phyloP scores from a whole-genome alignment of 805 yeast species.

The Sugiyamaella floridensis region DNA sequence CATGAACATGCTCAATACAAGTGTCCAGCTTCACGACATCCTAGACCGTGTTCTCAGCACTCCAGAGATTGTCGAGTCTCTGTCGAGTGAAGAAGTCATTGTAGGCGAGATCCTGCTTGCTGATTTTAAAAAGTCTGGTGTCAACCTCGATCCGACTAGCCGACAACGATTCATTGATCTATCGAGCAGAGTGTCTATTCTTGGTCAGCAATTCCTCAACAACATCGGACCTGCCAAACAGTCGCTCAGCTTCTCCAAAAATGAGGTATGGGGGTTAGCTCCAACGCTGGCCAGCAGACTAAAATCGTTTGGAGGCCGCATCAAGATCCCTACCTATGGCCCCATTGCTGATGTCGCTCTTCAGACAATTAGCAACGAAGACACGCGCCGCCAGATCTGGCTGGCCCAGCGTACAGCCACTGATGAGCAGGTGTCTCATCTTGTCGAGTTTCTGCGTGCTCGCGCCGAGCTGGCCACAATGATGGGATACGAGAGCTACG shows the following conservation, averaged over 20 bases:
- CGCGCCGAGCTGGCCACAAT: slow-evolving; percentile 66
- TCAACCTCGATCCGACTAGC: slow-evolving; percentile 60
- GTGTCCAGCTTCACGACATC: slow-evolving; percentile 58
- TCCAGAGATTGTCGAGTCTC: slow-evolving; percentile 30
- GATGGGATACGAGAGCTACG: slow-evolving; percentile 62
- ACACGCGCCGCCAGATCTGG: slow-evolving; percentile 67
- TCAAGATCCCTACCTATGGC: slow-evolving; percentile 54
- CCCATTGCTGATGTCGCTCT: slow-evolving; percentile 59
- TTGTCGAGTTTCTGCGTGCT: slow-evolving; percentile 54
- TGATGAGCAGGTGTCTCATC: slow-evolving; percentile 49
- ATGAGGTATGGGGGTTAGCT: slow-evolving; percentile 29
- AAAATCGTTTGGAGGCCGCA: slow-evolving; percentile 33
- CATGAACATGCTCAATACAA: slow-evolving; percentile 88
- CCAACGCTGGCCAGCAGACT: slow-evolving; percentile 26
- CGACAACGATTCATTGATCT: slow-evolving; percentile 65
- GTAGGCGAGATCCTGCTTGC: slow-evolving; percentile 75
- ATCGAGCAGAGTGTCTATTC: slow-evolving; percentile 71
- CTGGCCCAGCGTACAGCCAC: slow-evolving; percentile 61
- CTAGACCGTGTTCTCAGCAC: slow-evolving; percentile 49
- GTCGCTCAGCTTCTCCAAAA: slow-evolving; percentile 17
- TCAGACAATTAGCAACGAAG: slow-evolving; percentile 47
- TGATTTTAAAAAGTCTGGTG: slow-evolving; percentile 88
- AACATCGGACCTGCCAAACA: slow-evolving; percentile 33
- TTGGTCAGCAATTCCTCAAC: slow-evolving; percentile 70
- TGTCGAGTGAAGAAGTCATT: slow-evolving; percentile 68